A percentile compares a stretch with the other conserved stretches of the same genome.
phyloP scores from a whole-genome alignment of 768 basidiomycete genomes.

The Tulasnella sp. region DNA sequence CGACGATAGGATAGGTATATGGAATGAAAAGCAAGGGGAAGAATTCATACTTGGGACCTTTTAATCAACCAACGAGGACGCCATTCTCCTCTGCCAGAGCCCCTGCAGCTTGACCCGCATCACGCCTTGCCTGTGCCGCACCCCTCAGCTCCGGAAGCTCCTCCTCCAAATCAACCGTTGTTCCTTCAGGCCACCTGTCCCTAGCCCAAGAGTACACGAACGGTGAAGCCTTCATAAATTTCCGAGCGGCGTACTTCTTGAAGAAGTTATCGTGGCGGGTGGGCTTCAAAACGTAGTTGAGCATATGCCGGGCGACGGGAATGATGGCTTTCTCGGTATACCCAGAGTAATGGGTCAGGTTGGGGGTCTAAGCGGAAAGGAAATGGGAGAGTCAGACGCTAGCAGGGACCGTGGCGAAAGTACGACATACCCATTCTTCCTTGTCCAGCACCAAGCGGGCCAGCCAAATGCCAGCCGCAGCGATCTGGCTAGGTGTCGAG shows the following conservation, averaged over 20 bases:
- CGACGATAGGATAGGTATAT: no score
- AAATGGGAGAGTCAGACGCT: background rate
- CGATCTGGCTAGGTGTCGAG: constrained; percentile 64
- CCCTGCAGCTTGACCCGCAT: constrained; percentile 11
- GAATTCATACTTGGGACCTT: no score
- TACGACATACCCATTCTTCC: constrained; percentile 68
- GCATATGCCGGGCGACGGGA: constrained; percentile 74
- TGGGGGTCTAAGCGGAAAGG: constrained; percentile 49
- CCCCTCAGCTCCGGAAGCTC: constrained; percentile 43
- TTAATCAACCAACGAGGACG: background rate
- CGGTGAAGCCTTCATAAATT: constrained; percentile 77
- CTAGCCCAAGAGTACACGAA: constrained; percentile 82
- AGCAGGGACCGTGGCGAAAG: background rate
- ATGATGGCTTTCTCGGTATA: constrained; percentile 72
- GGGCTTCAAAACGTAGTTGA: constrained; percentile 74
- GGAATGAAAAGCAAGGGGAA: no score
- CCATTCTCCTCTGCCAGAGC: constrained; percentile 4
- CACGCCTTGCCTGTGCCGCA: constrained; percentile 2
- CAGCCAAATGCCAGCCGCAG: constrained; percentile 81
- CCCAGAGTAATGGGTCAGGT: constrained; percentile 77
- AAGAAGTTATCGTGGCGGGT: constrained; percentile 65
- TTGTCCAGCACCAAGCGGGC: constrained; percentile 68
- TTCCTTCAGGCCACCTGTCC: constrained; percentile 47
- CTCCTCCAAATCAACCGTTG: constrained; percentile 44
- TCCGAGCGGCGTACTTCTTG: constrained; percentile 82